These are phyloP conservation scores for Lachancea waltii DNA, from an alignment of 805 yeast genomes.

Conservation along the genomic window DNA sequence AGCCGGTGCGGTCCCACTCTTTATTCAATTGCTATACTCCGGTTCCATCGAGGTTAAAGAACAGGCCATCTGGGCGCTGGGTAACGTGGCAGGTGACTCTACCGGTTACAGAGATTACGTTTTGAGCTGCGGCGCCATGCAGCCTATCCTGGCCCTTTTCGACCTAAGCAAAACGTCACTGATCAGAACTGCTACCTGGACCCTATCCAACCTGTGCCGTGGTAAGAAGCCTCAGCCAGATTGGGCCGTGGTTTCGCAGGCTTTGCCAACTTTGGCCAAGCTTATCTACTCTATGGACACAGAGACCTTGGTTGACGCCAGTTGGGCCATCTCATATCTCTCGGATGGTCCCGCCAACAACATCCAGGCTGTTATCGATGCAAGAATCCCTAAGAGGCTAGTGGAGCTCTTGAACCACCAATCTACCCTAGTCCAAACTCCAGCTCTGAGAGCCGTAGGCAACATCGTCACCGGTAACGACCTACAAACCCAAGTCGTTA, in stretches of 20 bases:
- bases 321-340: conserved; percentile 96
- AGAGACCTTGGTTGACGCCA: conserved; percentile 93
- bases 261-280: conserved; percentile 87
- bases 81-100: conserved; percentile 98
- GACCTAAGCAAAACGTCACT: conserved; percentile 79
- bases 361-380: conserved; percentile 94
- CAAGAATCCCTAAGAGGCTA: conserved; percentile 87
- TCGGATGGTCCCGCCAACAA: conserved; percentile 91
- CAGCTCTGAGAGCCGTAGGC: conserved; percentile 95
- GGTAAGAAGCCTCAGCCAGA: conserved; percentile 96
- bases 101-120: conserved; percentile 86
- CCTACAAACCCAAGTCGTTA: conserved; percentile 88
- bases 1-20: conserved; percentile 88
- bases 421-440: conserved; percentile 85
- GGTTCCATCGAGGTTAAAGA: conserved; percentile 88
- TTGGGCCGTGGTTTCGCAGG: conserved; percentile 80
- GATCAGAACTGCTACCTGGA: conserved; percentile 97
- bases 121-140: conserved; percentile 77
- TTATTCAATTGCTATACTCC: conserved; percentile 75
- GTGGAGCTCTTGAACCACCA: conserved; percentile 86
- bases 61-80: conserved; percentile 98
- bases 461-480: conserved; percentile 98
- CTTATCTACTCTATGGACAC: conserved; percentile 84
- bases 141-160: conserved; percentile 75
- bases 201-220: conserved; percentile 90